Percentiles rank a stretch among this genome's conserved stretches.
phyloP scores from a whole-genome alignment of 768 basidiomycete genomes.

The Kwoniella newhampshirensis region DNA sequence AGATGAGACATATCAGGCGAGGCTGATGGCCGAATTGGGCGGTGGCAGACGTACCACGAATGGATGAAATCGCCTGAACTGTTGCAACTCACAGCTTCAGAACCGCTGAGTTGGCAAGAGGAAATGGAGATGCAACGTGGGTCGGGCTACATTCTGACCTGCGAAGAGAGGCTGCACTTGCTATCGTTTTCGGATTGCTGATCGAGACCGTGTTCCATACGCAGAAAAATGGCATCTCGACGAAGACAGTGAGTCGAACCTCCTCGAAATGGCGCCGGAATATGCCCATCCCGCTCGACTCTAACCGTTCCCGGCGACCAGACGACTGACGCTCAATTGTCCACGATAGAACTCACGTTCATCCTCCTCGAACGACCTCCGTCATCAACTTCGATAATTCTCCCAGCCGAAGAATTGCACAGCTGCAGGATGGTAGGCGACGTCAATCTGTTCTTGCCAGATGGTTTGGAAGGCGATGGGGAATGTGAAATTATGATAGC shows the following conservation, averaged over 20 bases:
- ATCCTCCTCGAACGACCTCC: constrained; percentile 68
- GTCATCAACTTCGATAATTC: constrained; percentile 24
- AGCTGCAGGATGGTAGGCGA: constrained; percentile 78
- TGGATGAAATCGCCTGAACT: constrained; percentile 84
- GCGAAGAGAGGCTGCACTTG: not conserved
- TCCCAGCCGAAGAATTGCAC: constrained; percentile 47
- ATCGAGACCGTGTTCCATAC: too few relatives aligned
- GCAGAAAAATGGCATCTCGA: constrained; percentile 82
- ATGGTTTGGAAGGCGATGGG: constrained; percentile 62
- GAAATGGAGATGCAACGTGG: constrained; percentile 88
- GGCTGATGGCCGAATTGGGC: too few relatives aligned
- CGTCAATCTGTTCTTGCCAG: constrained; percentile 83
- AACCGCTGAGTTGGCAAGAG: constrained; percentile 73
- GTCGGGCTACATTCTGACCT: too few relatives aligned
- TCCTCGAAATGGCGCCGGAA: too few relatives aligned
- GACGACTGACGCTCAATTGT: not conserved
- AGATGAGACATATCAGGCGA: too few relatives aligned
- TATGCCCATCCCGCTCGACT: too few relatives aligned
- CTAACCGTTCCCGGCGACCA: too few relatives aligned
- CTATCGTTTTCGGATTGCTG: constrained; percentile 3
- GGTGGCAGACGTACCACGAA: constrained; percentile 69
- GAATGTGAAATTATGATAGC: constrained; percentile 95
- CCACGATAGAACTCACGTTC: constrained; percentile 82
- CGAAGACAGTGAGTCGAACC: constrained; percentile 68
- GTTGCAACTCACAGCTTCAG: constrained; percentile 75